A percentile compares a stretch with the other conserved stretches of the same genome.
Conservation (phyloP, 768 basidiomycete species). For the Mycena floridula region DNA sequence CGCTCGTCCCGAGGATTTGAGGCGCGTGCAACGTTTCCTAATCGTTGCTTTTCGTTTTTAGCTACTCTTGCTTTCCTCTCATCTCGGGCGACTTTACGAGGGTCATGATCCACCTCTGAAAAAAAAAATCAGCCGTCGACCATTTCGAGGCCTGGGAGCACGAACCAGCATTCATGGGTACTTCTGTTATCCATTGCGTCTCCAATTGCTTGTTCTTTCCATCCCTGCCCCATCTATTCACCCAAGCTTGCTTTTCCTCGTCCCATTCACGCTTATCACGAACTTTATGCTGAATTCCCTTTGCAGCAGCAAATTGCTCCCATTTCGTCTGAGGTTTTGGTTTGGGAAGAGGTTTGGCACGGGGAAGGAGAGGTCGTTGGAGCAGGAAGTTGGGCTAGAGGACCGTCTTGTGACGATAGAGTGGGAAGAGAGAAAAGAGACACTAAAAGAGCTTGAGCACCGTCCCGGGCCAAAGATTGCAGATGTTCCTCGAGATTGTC, state of each 20-base stretch:
- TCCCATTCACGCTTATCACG: slow-evolving; percentile 87
- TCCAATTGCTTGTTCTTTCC: slow-evolving; percentile 87
- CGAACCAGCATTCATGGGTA: slow-evolving; percentile 81
- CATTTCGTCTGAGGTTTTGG: slow-evolving; percentile 93
- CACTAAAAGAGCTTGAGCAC: slow-evolving; percentile 75
- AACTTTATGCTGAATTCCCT: slow-evolving; percentile 81
- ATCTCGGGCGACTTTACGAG: slow-evolving; percentile 66
- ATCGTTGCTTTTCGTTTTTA: slow-evolving; percentile 78
- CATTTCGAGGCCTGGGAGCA: slow-evolving; percentile 9
- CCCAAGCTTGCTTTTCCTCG: slow-evolving; percentile 92
- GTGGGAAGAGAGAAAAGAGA: slow-evolving; percentile 82
- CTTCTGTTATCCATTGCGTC: slow-evolving; percentile 88
- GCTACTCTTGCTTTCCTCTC: slow-evolving; percentile 75
- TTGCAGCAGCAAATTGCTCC: slow-evolving; percentile 91
- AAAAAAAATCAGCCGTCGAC: not conserved
- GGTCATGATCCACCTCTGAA: slow-evolving; percentile 75
- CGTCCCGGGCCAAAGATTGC: slow-evolving; percentile 69
- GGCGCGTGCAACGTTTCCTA: slow-evolving; percentile 66
- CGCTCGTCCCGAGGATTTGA: slow-evolving; percentile 37
- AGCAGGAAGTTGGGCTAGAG: slow-evolving; percentile 73
- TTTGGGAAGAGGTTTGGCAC: slow-evolving; percentile 90
- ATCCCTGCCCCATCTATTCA: slow-evolving; percentile 81
- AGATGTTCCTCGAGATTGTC: slow-evolving; percentile 79
- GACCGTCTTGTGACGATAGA: slow-evolving; percentile 68
- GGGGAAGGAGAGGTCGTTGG: slow-evolving; percentile 75